Evolutionary conservation across 2,329 filamentous ascomycete genomes (phyloP), one percentile per base, ranked within the genome.

Genomic region (Coniochaeta sp.): DNA sequence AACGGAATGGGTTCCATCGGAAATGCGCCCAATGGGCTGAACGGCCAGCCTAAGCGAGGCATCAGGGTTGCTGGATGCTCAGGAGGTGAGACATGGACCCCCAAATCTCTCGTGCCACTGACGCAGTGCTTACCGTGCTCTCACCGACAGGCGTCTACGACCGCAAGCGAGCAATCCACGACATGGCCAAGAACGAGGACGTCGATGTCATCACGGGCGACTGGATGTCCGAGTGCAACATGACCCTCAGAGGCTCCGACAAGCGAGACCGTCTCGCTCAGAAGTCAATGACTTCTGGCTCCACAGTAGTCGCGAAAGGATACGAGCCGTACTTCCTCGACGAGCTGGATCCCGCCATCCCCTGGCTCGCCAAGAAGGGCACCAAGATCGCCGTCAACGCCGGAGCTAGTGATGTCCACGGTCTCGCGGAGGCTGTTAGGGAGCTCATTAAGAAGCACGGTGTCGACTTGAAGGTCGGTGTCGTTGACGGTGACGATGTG

Each of bases 251-350:
- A 30, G 68, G 68, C 52, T 65, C 67, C 54, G 66, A 69, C 63
- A 70, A 70, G 62, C 64, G 65, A 4, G 65, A 69, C 59, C 60
- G 59, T 9, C 63, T 68, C 5, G 65, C 64, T 42, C 62, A 66
- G 17, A 61, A 62, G 14, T 60, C 64, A 16, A 66, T 67, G 61
- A 63, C 68, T 9, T 72, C 71, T 6, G 70, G 65, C 12, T 65
- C 64, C 67, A 59, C 63, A 0, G 59, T 64, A 0, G 65, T 67
- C 9, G 64, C 66, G n/a, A 68, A 68, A 60, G 65, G 32, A 74
- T 79, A 55, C 79, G 79, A 79, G 75, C 80, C 59, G 67, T 63
- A 70, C 63, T 66, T 74, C 65, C 64, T 69, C 65, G 69, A 70
- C 61, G 63, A 67, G 61, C 57, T 70, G 63, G 62, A 65, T 58